Base-by-base conservation (phyloP, 257 asterid genomes). In the Plantago ovata region DNA sequence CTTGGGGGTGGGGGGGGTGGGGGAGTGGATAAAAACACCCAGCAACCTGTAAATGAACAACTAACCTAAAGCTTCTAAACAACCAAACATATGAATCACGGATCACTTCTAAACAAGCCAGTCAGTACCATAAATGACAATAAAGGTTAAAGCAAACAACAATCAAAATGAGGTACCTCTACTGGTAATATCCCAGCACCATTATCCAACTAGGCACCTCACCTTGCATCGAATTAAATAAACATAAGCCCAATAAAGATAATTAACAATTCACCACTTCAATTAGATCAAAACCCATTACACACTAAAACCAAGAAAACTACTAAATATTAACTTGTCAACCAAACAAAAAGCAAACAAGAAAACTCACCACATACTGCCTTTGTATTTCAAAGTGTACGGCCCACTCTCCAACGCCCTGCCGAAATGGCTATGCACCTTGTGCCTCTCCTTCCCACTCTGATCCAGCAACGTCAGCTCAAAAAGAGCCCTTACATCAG, bases 321-420 rank as follows among this genome's bases (percentile, higher is more conserved):
- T n/a, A 14, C 71, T 19, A 20, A 14, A 43, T 18, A 71, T 8
- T 18, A 63, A 60, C 16, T 40, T 4, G 38, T 39, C 43, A 13
- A 43, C 45, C 9, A 32, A 36, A 10, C 55, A 61, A 71, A 60
- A 22, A 38, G n/a, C n/a, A n/a, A 36, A 39, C 33, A 0, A 38
- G 62, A 54, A 62, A 68, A 84, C 86, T 68, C 69, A 91, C 98
- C 98, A 92, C 95, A 88, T 85, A 79, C 98, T 92, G 71, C 98
- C 96, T 16, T 94, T 72, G 75, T 84, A 88, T 78, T 88, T 92
- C 39, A 92, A 84, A 6, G 96, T 70, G 52, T 92, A 92, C 0
- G 98, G 98, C 14, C 98, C 98, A 56, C 84, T 84, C 82, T 92
- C 98, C 74, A 92, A 80, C 41, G 93, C 77, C 77, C 98, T 83